Evolutionary conservation across 2,329 filamentous ascomycete species (phyloP), one percentile per base, ranked within the genome.

Genomic region (Clonostachys rosea): DNA sequence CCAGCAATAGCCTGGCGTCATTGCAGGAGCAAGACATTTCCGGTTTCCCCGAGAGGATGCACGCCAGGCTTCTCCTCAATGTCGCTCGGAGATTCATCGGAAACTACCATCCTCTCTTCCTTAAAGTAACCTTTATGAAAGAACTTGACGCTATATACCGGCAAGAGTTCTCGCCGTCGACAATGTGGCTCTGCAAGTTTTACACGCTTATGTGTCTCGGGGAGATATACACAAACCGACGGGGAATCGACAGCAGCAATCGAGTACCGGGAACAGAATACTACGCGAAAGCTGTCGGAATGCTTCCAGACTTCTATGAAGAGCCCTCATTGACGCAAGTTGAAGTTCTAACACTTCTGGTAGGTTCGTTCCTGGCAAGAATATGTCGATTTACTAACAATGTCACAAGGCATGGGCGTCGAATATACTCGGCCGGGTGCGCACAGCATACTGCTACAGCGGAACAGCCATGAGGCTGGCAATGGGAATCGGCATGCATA

Each of bases 121-220:
- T 64, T 43, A 64, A 58, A 57, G 69, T 56, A 44, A 65, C 48
- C 50, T 71, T 46, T 44, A 67, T 55, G 65, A 65, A 52, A 50
- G 66, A 57, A 52, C 66, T 52, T 52, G 71, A 61, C 43, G 54
- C 58, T 5, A 59, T 65, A 2, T 67, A 66, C 43, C 46, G 68
- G 55, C 48, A 65, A 53, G 54, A 65, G 5, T 54, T 55, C 9
- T 54, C 53, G 39, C 61, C 39, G 14, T 66, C 44, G 0, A 47
- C 48, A 4, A 33, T 62, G 1, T 70, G 67, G 56, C 54, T 70
- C 11, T 72, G 68, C 55, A 71, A 71, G 40, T 69, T 71, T 40
- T 73, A 70, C 40, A 64, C 66, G 0, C 51, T 74, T 9, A 71
- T 74, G 57, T 67, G 68, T 0, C 59, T 74, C 39, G 70, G 70